phyloP scores from a whole-genome alignment of 179 eudicot genomes.

The Spinacia oleracea region DNA sequence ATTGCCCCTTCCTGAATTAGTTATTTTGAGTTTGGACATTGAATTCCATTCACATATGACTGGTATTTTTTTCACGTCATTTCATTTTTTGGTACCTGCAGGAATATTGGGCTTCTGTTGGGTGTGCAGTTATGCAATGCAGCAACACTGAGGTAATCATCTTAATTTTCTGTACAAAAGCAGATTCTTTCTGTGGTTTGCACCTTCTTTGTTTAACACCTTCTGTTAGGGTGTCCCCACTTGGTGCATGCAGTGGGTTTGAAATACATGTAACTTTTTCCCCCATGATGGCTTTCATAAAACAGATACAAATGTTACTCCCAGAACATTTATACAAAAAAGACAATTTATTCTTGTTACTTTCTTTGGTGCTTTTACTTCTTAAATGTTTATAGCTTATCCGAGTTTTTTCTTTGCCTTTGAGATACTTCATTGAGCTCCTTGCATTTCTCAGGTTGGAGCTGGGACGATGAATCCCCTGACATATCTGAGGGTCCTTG shows the following conservation, averaged over 20 bases:
- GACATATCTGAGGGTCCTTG: constrained; percentile 92
- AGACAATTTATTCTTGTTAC: not conserved
- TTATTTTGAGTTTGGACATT: not conserved
- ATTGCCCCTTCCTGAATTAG: not conserved
- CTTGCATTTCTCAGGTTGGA: constrained; percentile 72
- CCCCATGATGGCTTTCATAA: not conserved
- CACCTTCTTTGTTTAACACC: not conserved
- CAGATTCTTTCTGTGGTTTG: not conserved
- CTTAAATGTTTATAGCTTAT: no score
- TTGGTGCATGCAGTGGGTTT: not conserved
- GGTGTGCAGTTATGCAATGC: constrained; percentile 99
- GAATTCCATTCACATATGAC: not conserved
- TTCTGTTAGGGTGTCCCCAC: not conserved
- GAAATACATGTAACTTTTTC: not conserved
- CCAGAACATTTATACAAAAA: not conserved
- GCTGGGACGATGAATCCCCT: constrained; percentile 99
- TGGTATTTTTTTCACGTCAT: not conserved
- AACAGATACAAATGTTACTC: not conserved
- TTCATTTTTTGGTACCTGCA: constrained; percentile 27
- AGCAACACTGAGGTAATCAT: constrained; percentile 93
- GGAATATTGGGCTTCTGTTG: constrained; percentile 99
- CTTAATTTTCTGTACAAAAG: not conserved
- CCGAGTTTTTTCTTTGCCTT: no score
- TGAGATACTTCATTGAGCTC: not conserved
- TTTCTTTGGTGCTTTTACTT: no score